A percentile compares a stretch with the other conserved stretches of the same genome.
phyloP scores from a whole-genome alignment of 2,329 filamentous ascomycete genomes.

The Diaporthe eres region DNA sequence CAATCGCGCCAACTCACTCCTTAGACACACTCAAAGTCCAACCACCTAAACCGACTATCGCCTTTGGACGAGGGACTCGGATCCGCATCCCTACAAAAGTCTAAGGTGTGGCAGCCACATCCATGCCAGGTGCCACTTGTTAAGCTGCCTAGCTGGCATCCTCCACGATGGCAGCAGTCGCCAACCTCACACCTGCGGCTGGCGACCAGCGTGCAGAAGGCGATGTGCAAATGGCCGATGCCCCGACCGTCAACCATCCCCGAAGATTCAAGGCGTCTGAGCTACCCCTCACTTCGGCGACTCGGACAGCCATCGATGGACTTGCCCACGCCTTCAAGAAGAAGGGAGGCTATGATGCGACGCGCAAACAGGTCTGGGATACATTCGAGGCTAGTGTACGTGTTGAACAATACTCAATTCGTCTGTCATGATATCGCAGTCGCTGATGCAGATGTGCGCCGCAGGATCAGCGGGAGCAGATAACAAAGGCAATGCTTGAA shows the following conservation, averaged over 20 bases:
- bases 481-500: conserved; percentile 76
- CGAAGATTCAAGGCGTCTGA: conserved; percentile 80
- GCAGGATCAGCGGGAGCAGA: conserved; percentile 78
- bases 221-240: conserved; percentile 71
- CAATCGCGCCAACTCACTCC: background rate
- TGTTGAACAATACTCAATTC: background rate
- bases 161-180: conserved; percentile 37
- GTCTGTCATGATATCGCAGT: background rate
- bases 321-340: conserved; percentile 88
- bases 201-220: conserved; percentile 27
- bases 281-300: conserved; percentile 80
- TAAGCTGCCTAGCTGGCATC: conserved; percentile 32
- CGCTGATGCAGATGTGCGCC: conserved; percentile 2
- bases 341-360: conserved; percentile 84
- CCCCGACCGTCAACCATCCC: conserved; percentile 49
- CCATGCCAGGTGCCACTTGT: conserved; percentile 11
- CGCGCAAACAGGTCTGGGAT: conserved; percentile 83
- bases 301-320: conserved; percentile 79
- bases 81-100: background rate
- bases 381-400: conserved; percentile 79
- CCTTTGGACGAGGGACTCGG: background rate
- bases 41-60: background rate
- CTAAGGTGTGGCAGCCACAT: background rate
- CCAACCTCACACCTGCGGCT: conserved; percentile 29
- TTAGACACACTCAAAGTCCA: background rate